These are phyloP conservation scores for Aspergillus bombycis DNA, from an alignment of 2,329 filamentous ascomycete genomes.

Conservation along the genomic window DNA sequence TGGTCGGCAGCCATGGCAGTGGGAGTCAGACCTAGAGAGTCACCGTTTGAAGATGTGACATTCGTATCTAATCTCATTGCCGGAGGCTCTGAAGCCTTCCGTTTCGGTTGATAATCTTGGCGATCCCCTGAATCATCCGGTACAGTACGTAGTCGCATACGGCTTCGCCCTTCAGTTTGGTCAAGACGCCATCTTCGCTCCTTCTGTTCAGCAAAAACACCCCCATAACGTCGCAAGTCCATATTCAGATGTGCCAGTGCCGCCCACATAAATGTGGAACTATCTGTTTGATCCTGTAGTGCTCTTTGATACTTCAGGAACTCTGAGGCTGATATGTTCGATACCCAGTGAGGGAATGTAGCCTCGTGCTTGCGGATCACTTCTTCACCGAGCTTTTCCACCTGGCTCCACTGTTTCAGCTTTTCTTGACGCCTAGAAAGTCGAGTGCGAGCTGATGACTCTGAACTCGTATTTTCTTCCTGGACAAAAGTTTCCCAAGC, in stretches of 20 bases:
- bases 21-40: slow-evolving; percentile 44
- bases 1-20: slow-evolving; percentile 36
- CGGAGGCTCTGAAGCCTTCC: slow-evolving; percentile 63
- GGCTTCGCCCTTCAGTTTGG: slow-evolving; percentile 90
- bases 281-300: slow-evolving; percentile 92
- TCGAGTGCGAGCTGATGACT: slow-evolving; percentile 72
- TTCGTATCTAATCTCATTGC: slow-evolving; percentile 51
- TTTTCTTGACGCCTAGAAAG: slow-evolving; percentile 78
- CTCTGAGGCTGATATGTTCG: slow-evolving; percentile 91
- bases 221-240: slow-evolving; percentile 77
- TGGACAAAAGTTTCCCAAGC: slow-evolving; percentile 87
- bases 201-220: slow-evolving; percentile 70
- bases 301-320: slow-evolving; percentile 87
- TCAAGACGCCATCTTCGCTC: slow-evolving; percentile 86
- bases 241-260: slow-evolving; percentile 78
- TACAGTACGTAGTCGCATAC: slow-evolving; percentile 87
- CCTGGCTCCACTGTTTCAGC: slow-evolving; percentile 76
- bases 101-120: slow-evolving; percentile 82
- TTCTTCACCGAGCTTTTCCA: slow-evolving; percentile 70
- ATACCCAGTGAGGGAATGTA: slow-evolving; percentile 87
- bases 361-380: slow-evolving; percentile 80
- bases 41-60: slow-evolving; percentile 43
- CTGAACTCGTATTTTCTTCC: slow-evolving; percentile 77
- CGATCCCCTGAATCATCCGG: slow-evolving; percentile 72
- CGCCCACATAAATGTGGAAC: slow-evolving; percentile 74